phyloP scores from a whole-genome alignment of 2,329 filamentous ascomycete species.

The Podosphaera fusca region DNA sequence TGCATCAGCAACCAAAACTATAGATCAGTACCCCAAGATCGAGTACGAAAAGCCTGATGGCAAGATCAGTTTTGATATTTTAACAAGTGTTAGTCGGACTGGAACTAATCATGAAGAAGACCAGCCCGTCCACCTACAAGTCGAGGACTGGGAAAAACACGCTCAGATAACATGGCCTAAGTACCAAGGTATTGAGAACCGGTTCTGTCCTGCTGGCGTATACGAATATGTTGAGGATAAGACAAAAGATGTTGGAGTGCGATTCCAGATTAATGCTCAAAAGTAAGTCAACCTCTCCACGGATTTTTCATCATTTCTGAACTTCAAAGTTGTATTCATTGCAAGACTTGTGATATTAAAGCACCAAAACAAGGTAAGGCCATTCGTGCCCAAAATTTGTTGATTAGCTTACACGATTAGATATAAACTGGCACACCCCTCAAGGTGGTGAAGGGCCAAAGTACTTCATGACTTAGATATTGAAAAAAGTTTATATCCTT shows the following conservation, averaged over 20 bases:
- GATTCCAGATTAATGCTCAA: constrained; percentile 94
- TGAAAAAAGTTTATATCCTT: too few species aligned
- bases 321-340: constrained; percentile 72
- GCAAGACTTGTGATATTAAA: constrained; percentile 99
- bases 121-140: constrained; percentile 86
- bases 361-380: constrained; percentile 46
- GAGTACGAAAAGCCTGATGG: constrained; percentile 94
- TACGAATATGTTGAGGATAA: constrained; percentile 96
- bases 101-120: constrained; percentile 98
- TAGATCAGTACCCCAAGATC: constrained; percentile 65
- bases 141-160: constrained; percentile 87
- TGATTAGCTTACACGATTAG: constrained; percentile 18
- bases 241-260: constrained; percentile 63
- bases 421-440: constrained; percentile 92
- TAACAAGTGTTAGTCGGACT: constrained; percentile 84
- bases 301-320: not conserved
- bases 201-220: constrained; percentile 91
- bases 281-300: constrained; percentile 43
- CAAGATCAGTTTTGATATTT: constrained; percentile 82
- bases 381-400: not conserved
- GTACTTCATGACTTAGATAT: constrained; percentile 36
- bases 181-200: constrained; percentile 82
- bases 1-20: constrained; percentile 53
- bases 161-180: constrained; percentile 59
- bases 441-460: constrained; percentile 67